Percentiles rank a stretch among this genome's conserved stretches.
Evolutionary conservation across 768 basidiomycete species (phyloP).

Genomic region (Pleurotus platypus): DNA sequence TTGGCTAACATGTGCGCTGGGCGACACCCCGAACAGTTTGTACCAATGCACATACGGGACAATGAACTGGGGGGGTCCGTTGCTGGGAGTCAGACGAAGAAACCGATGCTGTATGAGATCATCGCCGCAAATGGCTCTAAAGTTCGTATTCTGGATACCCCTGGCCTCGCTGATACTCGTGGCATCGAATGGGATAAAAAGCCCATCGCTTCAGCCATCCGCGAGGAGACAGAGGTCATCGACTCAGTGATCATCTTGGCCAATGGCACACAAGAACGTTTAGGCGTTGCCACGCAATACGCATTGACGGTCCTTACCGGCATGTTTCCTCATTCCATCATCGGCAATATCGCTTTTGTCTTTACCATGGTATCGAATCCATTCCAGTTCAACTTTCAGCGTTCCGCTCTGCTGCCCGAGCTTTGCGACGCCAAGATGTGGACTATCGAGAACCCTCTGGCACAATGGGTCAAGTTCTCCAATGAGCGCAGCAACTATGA

Average conservation of each 20-base stretch:
- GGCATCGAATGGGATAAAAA: slow-evolving; percentile 19
- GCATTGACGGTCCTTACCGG: slow-evolving; percentile 16
- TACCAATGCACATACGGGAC: background rate
- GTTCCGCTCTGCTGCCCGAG: slow-evolving; percentile 10
- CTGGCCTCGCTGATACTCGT: slow-evolving; percentile 24
- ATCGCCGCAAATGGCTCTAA: slow-evolving; percentile 4
- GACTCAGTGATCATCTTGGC: slow-evolving; percentile 25
- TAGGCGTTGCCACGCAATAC: slow-evolving; percentile 21
- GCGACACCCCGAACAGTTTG: slow-evolving; percentile 5
- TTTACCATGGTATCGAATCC: slow-evolving; percentile 19
- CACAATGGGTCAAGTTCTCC: slow-evolving; percentile 9
- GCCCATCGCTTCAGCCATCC: slow-evolving; percentile 20
- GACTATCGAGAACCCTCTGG: slow-evolving; percentile 12
- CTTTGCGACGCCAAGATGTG: slow-evolving; percentile 8
- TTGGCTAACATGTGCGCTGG: slow-evolving; percentile 14
- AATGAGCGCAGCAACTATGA: background rate
- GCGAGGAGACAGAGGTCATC: slow-evolving; percentile 14
- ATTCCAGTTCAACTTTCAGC: slow-evolving; percentile 17
- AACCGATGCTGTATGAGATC: slow-evolving; percentile 11
- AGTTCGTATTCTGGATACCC: slow-evolving; percentile 23
- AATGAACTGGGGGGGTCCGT: background rate
- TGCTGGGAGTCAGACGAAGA: slow-evolving; percentile 13
- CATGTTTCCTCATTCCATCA: slow-evolving; percentile 21
- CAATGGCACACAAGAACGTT: slow-evolving; percentile 20
- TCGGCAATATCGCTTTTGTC: slow-evolving; percentile 22